Evolutionary conservation across 2,329 filamentous ascomycete genomes (phyloP).

Genomic region (Aspergillus hiratsukae): DNA sequence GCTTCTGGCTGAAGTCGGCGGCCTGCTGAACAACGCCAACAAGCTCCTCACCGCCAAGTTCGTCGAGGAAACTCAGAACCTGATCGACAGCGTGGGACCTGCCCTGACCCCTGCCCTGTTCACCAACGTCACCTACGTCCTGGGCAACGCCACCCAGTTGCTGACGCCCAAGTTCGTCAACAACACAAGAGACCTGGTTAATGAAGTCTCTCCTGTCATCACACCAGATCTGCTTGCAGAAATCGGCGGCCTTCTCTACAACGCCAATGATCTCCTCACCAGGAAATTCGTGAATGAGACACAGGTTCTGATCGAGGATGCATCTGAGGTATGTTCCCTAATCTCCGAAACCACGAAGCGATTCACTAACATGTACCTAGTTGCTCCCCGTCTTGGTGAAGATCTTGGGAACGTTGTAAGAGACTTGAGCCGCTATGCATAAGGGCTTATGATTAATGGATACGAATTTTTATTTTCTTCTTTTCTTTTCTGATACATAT

Average conservation of each 20-base stretch:
- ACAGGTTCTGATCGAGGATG: conserved; percentile 23
- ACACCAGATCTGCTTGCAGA: conserved; percentile 24
- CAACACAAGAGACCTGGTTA: conserved; percentile 25
- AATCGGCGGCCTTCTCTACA: conserved; percentile 19
- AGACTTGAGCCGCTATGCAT: conserved; percentile 3
- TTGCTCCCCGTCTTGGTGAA: conserved; percentile 27
- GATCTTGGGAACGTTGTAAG: conserved; percentile 26
- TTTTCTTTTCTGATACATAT: conserved; percentile 2
- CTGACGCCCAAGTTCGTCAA: conserved; percentile 28
- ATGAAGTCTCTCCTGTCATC: conserved; percentile 25
- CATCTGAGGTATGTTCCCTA: conserved; percentile 23
- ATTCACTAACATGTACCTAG: conserved; percentile 16
- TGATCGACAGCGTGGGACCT: conserved; percentile 19
- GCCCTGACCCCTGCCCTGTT: conserved; percentile 25
- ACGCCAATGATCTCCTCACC: conserved; percentile 15
- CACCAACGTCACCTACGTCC: conserved; percentile 23
- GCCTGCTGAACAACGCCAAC: conserved; percentile 20
- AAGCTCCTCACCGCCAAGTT: conserved; percentile 25
- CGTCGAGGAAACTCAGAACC: conserved; percentile 19
- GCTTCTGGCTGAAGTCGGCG: conserved; percentile 18
- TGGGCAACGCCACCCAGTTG: conserved; percentile 28
- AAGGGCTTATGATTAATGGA: conserved; percentile 22
- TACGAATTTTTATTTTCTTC: conserved; percentile 19
- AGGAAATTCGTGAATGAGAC: conserved; percentile 26
- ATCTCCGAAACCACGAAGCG: not conserved